Percentiles rank a stretch among this genome's conserved stretches.
These are phyloP conservation scores for Laburnicola sp. DNA, from an alignment of 2,329 filamentous ascomycete genomes.

Conservation along the genomic window DNA sequence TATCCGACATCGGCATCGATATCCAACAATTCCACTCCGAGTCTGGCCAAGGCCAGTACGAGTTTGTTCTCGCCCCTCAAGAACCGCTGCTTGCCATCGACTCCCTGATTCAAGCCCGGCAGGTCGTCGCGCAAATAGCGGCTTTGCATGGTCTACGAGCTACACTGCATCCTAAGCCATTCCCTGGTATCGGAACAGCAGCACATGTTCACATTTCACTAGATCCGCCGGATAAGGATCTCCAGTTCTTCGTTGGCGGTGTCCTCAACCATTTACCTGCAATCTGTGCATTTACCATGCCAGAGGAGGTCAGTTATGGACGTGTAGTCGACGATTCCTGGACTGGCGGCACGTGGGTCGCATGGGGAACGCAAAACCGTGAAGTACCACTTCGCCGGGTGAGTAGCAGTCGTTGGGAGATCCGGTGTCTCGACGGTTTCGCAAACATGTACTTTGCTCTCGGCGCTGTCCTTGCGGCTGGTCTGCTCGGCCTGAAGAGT, in stretches of 20 bases:
- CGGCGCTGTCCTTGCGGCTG: slow-evolving; percentile 63
- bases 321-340: slow-evolving; percentile 70
- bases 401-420: slow-evolving; percentile 70
- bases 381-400: slow-evolving; percentile 74
- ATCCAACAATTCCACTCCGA: slow-evolving; percentile 77
- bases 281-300: slow-evolving; percentile 70
- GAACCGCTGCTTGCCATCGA: slow-evolving; percentile 71
- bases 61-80: slow-evolving; percentile 69
- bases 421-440: slow-evolving; percentile 76
- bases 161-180: slow-evolving; percentile 75
- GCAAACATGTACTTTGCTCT: slow-evolving; percentile 77
- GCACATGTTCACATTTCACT: slow-evolving; percentile 73
- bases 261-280: slow-evolving; percentile 67
- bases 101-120: slow-evolving; percentile 68
- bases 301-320: slow-evolving; percentile 68
- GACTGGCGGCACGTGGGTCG: slow-evolving; percentile 76
- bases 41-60: slow-evolving; percentile 73
- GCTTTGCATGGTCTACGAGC: slow-evolving; percentile 65
- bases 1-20: slow-evolving; percentile 65
- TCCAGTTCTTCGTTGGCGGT: slow-evolving; percentile 69
- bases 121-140: slow-evolving; percentile 68
- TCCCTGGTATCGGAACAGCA: slow-evolving; percentile 63
- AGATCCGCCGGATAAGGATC: slow-evolving; percentile 56
- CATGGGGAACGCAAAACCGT: slow-evolving; percentile 81
- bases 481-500: slow-evolving; percentile 58